A percentile compares a stretch with the other conserved stretches of the same genome.
phyloP scores from a whole-genome alignment of 768 basidiomycete genomes.

The Xerocomus spinulosus region DNA sequence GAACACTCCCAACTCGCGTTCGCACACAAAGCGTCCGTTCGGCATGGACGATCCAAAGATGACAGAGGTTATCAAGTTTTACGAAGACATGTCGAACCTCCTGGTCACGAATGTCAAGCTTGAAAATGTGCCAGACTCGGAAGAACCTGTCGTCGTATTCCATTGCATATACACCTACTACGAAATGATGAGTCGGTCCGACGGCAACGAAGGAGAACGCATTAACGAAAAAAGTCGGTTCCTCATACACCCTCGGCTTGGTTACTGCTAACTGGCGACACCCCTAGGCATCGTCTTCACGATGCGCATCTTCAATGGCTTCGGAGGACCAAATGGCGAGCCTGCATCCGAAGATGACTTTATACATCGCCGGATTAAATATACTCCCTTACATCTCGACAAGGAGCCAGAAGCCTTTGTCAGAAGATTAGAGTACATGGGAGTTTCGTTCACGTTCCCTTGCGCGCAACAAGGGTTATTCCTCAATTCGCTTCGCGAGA shows the following conservation, averaged over 20 bases:
- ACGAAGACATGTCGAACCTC: constrained; percentile 84
- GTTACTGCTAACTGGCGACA: constrained; percentile 2
- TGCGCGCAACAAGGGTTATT: constrained; percentile 64
- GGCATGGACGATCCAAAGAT: constrained; percentile 54
- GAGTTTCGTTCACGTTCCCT: constrained; percentile 62
- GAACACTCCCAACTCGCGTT: constrained; percentile 33
- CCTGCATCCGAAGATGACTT: constrained; percentile 32
- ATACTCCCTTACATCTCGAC: constrained; percentile 60
- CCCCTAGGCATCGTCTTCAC: constrained; percentile 56
- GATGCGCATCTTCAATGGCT: constrained; percentile 44
- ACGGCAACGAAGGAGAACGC: constrained; percentile 32
- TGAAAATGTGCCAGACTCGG: constrained; percentile 26
- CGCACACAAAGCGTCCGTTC: constrained; percentile 33
- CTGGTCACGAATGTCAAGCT: constrained; percentile 60
- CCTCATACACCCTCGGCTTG: background rate
- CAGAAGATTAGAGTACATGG: constrained; percentile 58
- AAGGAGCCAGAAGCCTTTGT: constrained; percentile 54
- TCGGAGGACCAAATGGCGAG: constrained; percentile 27
- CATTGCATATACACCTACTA: constrained; percentile 66
- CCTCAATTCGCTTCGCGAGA: constrained; percentile 55
- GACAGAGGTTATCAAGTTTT: constrained; percentile 60
- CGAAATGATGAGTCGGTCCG: constrained; percentile 28
- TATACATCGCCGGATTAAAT: constrained; percentile 40
- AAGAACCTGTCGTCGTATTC: constrained; percentile 49
- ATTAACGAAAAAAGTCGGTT: constrained; percentile 31